These are phyloP conservation scores for Umbelopsis sp. DNA, from an alignment of 371 early-diverging fungal genomes.

Conservation along the genomic window DNA sequence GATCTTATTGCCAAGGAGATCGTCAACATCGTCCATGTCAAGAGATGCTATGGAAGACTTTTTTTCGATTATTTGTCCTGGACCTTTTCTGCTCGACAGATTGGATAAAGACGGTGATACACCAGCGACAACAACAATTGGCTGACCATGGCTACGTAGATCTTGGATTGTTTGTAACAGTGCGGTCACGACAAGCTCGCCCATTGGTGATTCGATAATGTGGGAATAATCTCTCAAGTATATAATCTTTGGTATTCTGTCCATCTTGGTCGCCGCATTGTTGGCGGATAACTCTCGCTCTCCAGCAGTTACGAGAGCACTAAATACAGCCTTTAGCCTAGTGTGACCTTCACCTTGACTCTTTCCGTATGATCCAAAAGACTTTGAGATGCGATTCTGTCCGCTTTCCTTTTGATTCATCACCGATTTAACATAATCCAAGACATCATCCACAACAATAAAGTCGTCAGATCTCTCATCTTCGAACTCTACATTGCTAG, in stretches of 20 bases:
- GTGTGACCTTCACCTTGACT: not conserved
- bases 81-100: conserved; percentile 1
- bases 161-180: conserved; percentile 45
- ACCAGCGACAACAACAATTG: conserved; percentile 47
- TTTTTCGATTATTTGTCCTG: not conserved
- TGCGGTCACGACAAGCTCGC: conserved; percentile 40
- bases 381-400: not conserved
- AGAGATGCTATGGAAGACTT: conserved; percentile 19
- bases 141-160: conserved; percentile 49
- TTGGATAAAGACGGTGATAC: conserved; percentile 37
- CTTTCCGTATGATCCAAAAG: not conserved
- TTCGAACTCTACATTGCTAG: not conserved
- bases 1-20: conserved; percentile 2
- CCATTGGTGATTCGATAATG: conserved; percentile 45
- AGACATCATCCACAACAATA: conserved; percentile 7
- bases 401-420: conserved; percentile 2
- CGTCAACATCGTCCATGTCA: conserved; percentile 29
- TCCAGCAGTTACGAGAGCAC: conserved; percentile 1
- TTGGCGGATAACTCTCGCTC: not conserved
- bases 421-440: not conserved
- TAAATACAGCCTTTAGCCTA: conserved; percentile 30
- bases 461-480: conserved; percentile 1
- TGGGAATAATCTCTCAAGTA: conserved; percentile 54
- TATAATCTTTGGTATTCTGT: conserved; percentile 37
- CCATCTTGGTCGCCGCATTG: conserved; percentile 2